Evolutionary conservation across 1,284 basidiomycete genomes (phyloP).

Genomic region (Xerocomus cyaneibrunnescens): DNA sequence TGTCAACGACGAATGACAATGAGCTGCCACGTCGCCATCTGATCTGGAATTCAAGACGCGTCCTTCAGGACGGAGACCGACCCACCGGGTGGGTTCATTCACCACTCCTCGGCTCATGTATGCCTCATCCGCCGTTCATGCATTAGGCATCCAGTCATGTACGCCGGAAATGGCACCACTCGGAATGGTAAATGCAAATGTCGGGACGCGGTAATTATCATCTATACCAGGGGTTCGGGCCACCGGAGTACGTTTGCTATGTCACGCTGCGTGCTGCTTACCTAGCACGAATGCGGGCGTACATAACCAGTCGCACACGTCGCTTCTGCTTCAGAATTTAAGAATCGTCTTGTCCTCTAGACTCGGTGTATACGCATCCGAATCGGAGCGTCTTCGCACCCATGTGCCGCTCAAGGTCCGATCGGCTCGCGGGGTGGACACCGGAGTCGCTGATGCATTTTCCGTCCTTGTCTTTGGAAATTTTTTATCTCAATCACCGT

Average conservation of each 20-base stretch:
- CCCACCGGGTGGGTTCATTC: background rate
- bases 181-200: constrained; percentile 4
- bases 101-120: too few species aligned
- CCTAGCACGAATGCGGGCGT: background rate
- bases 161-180: background rate
- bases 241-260: too few species aligned
- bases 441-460: constrained; percentile 1
- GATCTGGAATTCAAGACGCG: too few species aligned
- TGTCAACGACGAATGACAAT: too few species aligned
- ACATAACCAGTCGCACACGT: background rate
- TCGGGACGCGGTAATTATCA: constrained; percentile 13
- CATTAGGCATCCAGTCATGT: too few species aligned
- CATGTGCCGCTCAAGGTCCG: constrained; percentile 14
- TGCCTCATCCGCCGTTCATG: too few species aligned
- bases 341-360: background rate
- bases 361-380: background rate
- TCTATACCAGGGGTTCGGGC: too few species aligned
- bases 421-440: background rate
- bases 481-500: background rate
- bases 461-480: background rate
- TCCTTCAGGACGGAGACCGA: background rate
- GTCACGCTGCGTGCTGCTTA: too few species aligned
- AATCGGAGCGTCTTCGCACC: background rate
- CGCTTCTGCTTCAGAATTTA: too few species aligned
- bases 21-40: background rate